Evolutionary conservation across 768 basidiomycete species (phyloP).

Genomic region (Lactarius quietus): DNA sequence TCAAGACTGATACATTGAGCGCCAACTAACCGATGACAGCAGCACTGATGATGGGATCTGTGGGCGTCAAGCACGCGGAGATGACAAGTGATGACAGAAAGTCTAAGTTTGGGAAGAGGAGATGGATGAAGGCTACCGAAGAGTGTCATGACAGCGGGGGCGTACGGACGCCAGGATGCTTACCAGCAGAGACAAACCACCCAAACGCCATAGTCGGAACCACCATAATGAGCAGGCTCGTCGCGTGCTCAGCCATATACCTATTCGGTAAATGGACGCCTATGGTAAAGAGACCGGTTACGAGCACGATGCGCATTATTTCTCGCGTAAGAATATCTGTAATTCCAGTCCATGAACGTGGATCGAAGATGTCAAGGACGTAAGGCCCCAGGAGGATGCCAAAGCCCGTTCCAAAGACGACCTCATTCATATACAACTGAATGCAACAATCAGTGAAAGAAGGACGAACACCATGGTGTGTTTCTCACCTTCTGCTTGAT

Average conservation of each 20-base stretch:
- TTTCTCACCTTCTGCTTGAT: conserved; percentile 70
- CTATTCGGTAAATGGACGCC: conserved; percentile 87
- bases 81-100: conserved; percentile 79
- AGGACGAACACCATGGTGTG: background rate
- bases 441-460: background rate
- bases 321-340: conserved; percentile 73
- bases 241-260: conserved; percentile 79
- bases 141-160: background rate
- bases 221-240: conserved; percentile 65
- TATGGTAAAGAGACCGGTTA: conserved; percentile 89
- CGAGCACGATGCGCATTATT: conserved; percentile 84
- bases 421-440: conserved; percentile 88
- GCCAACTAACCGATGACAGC: conserved; percentile 59
- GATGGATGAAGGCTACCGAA: conserved; percentile 55
- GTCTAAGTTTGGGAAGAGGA: conserved; percentile 65
- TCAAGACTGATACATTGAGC: background rate
- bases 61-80: conserved; percentile 88
- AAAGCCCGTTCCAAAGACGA: conserved; percentile 81
- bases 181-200: conserved; percentile 74
- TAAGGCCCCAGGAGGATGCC: conserved; percentile 69
- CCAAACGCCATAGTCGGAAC: conserved; percentile 84
- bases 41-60: conserved; percentile 91
- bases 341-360: conserved; percentile 61
- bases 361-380: conserved; percentile 67
- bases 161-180: conserved; percentile 21